A percentile compares a stretch with the other conserved stretches of the same genome.
phyloP scores from a whole-genome alignment of 768 basidiomycete genomes.

The Leucosporidium creatinivorum region DNA sequence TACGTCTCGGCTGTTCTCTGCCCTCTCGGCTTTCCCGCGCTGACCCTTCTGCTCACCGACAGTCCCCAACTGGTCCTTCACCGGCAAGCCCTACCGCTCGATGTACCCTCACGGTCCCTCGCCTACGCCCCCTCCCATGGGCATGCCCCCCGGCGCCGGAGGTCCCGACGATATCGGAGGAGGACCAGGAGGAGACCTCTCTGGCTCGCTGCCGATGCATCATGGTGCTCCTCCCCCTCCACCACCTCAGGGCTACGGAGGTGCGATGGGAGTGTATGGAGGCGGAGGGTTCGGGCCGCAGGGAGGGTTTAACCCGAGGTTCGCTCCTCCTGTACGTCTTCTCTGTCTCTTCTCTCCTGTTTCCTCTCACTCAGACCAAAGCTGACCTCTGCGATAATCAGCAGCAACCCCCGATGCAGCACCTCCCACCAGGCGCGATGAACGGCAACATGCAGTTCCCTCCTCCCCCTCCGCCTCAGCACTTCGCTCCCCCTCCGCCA shows the following conservation, averaged over 20 bases:
- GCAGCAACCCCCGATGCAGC: too few relatives aligned
- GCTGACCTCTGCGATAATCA: too few relatives aligned
- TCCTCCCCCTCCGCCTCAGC: too few relatives aligned
- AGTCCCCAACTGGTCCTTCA: conserved; percentile 76
- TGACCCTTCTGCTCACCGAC: neutral
- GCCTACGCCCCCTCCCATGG: neutral
- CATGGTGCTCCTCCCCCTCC: neutral
- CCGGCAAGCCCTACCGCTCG: conserved; percentile 72
- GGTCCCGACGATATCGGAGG: neutral
- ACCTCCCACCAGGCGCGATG: too few relatives aligned
- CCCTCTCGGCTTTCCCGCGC: neutral
- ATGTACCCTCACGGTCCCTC: conserved; percentile 56
- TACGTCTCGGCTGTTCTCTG: neutral
- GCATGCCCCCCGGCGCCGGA: neutral
- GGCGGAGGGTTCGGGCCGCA: neutral
- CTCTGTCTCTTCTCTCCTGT: neutral
- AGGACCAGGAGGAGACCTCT: neutral
- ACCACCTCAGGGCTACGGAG: neutral
- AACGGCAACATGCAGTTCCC: too few relatives aligned
- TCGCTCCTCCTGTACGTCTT: neutral
- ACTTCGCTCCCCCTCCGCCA: too few relatives aligned
- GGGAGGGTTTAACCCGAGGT: conserved; percentile 1
- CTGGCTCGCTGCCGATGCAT: neutral
- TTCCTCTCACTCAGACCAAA: neutral
- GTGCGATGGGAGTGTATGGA: neutral